Base-by-base conservation (phyloP, 306 rosid species). In the Benincasa hispida region DNA sequence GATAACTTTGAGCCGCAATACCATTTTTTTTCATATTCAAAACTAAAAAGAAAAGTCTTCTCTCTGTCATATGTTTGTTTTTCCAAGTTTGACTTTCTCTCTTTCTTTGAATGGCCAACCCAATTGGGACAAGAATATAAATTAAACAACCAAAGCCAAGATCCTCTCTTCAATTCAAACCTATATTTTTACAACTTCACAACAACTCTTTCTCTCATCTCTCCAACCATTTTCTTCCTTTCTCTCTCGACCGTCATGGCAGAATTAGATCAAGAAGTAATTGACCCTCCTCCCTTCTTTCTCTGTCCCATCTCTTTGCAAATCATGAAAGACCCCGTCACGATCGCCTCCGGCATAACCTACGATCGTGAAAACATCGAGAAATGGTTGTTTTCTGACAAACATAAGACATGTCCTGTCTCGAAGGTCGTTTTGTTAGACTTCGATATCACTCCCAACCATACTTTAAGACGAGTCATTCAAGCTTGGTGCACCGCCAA, bases 311-410 rank as follows among this genome's bases (percentile, higher is more conserved):
- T 91, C 10, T 89, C 95, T 32, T 90, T 91, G 0, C 90, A 88
- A 76, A 88, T 91, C 54, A 91, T 91, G 97, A 80, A 79, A 47
- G 97, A 91, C 45, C 97, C 97, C 2, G 97, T 91, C 8, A 91
- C 92, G 0, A 84, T 85, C 32, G 69, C 82, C 59, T 85, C 97
- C 10, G 97, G 97, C n/a, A 91, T 91, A 58, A 89, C 97, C 10
- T 91, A 91, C 35, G 92, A 91, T 25, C 50, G 97, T 5, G 92
- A 88, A 2, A 87, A 83, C 88, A 91, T 91, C 5, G 97, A 91
- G 61, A 86, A 83, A 6, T 91, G 97, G 97, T 70, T 91, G 42
- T 84, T 85, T 88, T 22, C 54, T 0, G 37, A 76, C 78, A 81
- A 80, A 45, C 86, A 86, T 82, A 78, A 65, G 3, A 83, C 86